These are phyloP conservation scores for Claviceps arundinis DNA, from an alignment of 2,329 filamentous ascomycete species.

Conservation along the genomic window DNA sequence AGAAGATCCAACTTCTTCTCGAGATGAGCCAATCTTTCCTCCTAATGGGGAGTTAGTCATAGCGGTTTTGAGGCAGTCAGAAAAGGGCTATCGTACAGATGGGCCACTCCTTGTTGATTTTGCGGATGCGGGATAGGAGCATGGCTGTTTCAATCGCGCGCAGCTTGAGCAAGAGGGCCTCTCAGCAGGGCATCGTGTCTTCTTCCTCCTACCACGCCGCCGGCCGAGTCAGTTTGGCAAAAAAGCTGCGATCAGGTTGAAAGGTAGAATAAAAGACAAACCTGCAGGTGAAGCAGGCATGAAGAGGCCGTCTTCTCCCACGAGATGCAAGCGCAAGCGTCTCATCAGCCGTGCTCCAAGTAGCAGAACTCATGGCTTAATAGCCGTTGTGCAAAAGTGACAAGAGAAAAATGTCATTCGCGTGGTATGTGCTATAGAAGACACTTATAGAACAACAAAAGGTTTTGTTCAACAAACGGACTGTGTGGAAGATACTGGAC, in stretches of 20 bases:
- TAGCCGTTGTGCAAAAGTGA: background rate
- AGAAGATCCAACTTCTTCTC: constrained; percentile 39
- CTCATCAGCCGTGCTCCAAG: constrained; percentile 21
- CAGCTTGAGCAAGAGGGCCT: constrained; percentile 38
- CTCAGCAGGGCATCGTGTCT: constrained; percentile 38
- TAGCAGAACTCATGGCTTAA: constrained; percentile 2
- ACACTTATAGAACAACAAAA: too few relatives aligned
- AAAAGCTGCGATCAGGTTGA: background rate
- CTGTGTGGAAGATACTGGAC: too few relatives aligned
- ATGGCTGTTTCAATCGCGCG: constrained; percentile 32
- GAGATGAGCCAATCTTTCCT: constrained; percentile 35
- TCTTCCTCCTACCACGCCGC: constrained; percentile 26
- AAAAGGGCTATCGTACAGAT: constrained; percentile 24
- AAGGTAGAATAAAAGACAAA: constrained; percentile 13
- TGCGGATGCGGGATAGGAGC: constrained; percentile 27
- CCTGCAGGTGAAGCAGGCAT: constrained; percentile 35
- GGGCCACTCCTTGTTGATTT: constrained; percentile 26
- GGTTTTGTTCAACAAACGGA: too few relatives aligned
- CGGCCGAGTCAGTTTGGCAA: background rate
- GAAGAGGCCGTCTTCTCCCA: constrained; percentile 25
- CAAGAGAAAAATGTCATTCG: too few relatives aligned
- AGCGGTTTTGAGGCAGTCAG: too few relatives aligned
- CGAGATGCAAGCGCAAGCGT: constrained; percentile 12
- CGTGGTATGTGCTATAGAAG: too few relatives aligned
- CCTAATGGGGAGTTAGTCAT: constrained; percentile 17